Evolutionary conservation across 1,284 basidiomycete genomes (phyloP).

Genomic region (Cryptococcus sp.): DNA sequence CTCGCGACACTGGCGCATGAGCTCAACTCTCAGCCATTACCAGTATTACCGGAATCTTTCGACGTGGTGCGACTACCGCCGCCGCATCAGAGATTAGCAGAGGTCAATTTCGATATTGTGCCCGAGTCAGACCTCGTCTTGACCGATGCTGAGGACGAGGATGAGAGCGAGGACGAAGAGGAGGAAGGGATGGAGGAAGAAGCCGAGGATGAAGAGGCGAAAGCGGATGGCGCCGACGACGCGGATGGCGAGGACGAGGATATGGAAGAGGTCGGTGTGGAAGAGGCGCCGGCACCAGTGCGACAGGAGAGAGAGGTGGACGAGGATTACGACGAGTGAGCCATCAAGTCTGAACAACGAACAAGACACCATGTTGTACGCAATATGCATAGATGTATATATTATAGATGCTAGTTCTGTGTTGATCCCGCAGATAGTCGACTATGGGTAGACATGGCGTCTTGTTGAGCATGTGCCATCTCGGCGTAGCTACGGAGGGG

Average conservation of each 20-base stretch:
- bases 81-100: slow-evolving; percentile 73
- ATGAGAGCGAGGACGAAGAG: slow-evolving; percentile 28
- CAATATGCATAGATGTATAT: background rate
- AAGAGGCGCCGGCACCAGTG: slow-evolving; percentile 8
- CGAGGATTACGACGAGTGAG: slow-evolving; percentile 48
- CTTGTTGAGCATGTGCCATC: slow-evolving; percentile 79
- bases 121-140: slow-evolving; percentile 73
- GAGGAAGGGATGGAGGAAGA: slow-evolving; percentile 22
- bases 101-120: slow-evolving; percentile 89
- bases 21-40: slow-evolving; percentile 85
- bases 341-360: background rate
- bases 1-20: slow-evolving; percentile 83
- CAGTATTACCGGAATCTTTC: slow-evolving; percentile 91
- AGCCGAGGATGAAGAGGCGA: slow-evolving; percentile 19
- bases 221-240: slow-evolving; percentile 19
- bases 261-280: slow-evolving; percentile 44
- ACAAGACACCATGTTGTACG: too few relatives aligned
- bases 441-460: slow-evolving; percentile 59
- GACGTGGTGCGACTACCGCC: slow-evolving; percentile 82
- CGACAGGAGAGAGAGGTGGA: slow-evolving; percentile 37
- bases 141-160: slow-evolving; percentile 27
- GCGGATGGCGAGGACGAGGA: slow-evolving; percentile 34
- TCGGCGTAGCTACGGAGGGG: slow-evolving; percentile 70
- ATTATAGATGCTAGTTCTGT: background rate
- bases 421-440: slow-evolving; percentile 21